Percentiles rank a stretch among this genome's conserved stretches.
phyloP scores from a whole-genome alignment of 257 asterid species.

The Solanum lignicaule region DNA sequence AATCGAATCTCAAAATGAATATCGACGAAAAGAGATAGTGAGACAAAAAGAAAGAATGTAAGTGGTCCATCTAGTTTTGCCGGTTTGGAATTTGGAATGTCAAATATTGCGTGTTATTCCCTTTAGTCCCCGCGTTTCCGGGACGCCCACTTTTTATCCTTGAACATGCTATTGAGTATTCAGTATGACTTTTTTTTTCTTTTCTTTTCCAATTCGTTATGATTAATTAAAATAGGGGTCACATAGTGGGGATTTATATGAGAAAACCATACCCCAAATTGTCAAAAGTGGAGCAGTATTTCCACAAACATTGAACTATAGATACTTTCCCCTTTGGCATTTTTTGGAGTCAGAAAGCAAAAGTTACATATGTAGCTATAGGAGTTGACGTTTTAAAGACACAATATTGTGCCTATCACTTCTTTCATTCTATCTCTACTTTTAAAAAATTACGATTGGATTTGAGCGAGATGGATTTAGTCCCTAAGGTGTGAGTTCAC shows the following conservation, averaged over 20 bases:
- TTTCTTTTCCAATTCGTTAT: neutral
- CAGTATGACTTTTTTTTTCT: neutral
- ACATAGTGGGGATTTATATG: neutral
- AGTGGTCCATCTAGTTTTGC: conserved; percentile 11
- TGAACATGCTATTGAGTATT: neutral
- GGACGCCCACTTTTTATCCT: neutral
- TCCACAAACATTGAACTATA: neutral
- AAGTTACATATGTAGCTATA: conserved; percentile 7
- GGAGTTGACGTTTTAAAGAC: conserved; percentile 32
- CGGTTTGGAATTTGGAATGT: neutral
- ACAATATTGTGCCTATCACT: conserved; percentile 2
- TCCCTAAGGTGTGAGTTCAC: neutral
- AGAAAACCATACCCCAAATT: neutral
- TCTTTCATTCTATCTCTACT: neutral
- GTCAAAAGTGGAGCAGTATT: neutral
- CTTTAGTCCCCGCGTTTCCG: neutral
- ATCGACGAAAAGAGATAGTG: neutral
- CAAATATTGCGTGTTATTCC: neutral
- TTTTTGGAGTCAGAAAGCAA: neutral
- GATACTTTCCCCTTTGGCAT: neutral
- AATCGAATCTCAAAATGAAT: neutral
- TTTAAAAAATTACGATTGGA: accelerated
- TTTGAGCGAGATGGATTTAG: neutral
- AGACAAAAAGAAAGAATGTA: neutral
- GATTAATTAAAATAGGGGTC: neutral